Conservation (phyloP, 805 yeast species). For the Yarrowia sp. region DNA sequence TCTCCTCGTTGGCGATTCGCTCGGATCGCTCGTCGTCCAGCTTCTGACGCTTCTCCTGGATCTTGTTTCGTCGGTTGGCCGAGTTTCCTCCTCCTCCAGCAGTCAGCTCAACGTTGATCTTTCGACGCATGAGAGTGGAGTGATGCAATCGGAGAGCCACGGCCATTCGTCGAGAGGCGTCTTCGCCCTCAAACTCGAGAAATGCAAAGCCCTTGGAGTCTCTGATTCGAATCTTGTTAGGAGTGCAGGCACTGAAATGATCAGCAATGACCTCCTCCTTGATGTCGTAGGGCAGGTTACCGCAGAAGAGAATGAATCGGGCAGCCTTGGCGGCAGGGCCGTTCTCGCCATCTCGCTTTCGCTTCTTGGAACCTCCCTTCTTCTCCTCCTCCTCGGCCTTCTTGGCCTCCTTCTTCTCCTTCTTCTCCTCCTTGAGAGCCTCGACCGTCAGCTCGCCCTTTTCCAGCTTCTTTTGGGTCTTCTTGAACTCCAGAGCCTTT, state of each 20-base stretch:
- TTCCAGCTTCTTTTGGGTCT: constrained; percentile 51
- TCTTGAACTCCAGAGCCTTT: constrained; percentile 46
- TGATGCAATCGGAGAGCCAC: constrained; percentile 86
- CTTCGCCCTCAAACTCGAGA: constrained; percentile 75
- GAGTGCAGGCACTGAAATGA: constrained; percentile 74
- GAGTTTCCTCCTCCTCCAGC: constrained; percentile 99
- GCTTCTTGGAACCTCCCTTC: constrained; percentile 48
- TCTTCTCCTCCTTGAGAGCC: constrained; percentile 46
- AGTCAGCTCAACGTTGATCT: constrained; percentile 93
- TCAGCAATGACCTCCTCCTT: constrained; percentile 65
- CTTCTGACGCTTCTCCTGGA: constrained; percentile 79
- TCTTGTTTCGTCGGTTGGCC: constrained; percentile 61
- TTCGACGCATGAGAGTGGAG: constrained; percentile 68
- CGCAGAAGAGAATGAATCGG: constrained; percentile 85
- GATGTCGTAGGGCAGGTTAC: constrained; percentile 81
- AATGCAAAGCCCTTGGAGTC: constrained; percentile 83
- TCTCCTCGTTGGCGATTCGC: constrained; percentile 59
- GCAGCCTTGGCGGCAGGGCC: constrained; percentile 63
- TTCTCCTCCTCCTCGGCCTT: constrained; percentile 44
- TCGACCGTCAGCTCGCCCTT: constrained; percentile 50
- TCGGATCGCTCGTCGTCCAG: constrained; percentile 72
- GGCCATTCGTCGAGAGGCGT: constrained; percentile 81
- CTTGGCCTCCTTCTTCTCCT: constrained; percentile 49
- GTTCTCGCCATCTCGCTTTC: constrained; percentile 56
- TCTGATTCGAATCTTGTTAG: constrained; percentile 79